Evolutionary conservation across 1,284 basidiomycete species (phyloP).

Genomic region (Leccinum angustisporum): DNA sequence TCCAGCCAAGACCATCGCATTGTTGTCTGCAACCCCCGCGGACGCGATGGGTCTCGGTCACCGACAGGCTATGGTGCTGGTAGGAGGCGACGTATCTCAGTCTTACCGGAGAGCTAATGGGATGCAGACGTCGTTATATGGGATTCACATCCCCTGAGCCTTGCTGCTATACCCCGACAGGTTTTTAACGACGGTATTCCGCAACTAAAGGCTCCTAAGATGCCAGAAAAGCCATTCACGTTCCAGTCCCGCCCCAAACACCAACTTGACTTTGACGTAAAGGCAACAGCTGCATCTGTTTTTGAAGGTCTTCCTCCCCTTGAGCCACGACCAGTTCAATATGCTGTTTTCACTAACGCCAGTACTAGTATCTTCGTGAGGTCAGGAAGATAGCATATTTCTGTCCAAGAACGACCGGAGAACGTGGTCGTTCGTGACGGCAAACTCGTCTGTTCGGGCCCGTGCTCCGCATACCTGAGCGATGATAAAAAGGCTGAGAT

Average conservation of each 20-base stretch:
- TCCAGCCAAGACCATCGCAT: slow-evolving; percentile 31
- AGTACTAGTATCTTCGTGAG: slow-evolving; percentile 13
- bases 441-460: slow-evolving; percentile 41
- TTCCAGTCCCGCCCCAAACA: slow-evolving; percentile 40
- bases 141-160: slow-evolving; percentile 54
- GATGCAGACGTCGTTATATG: slow-evolving; percentile 44
- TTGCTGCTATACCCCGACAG: slow-evolving; percentile 53
- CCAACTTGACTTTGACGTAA: slow-evolving; percentile 64
- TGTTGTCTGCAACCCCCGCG: slow-evolving; percentile 56
- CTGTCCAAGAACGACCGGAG: slow-evolving; percentile 25
- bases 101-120: neutral
- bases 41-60: slow-evolving; percentile 60
- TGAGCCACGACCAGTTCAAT: slow-evolving; percentile 32
- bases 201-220: slow-evolving; percentile 47
- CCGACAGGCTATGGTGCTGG: slow-evolving; percentile 46
- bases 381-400: slow-evolving; percentile 4
- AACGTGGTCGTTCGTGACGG: slow-evolving; percentile 48
- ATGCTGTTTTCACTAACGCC: slow-evolving; percentile 23
- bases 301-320: slow-evolving; percentile 70
- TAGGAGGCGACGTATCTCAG: slow-evolving; percentile 14
- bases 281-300: slow-evolving; percentile 49
- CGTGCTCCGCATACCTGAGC: slow-evolving; percentile 22
- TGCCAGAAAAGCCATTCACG: slow-evolving; percentile 33
- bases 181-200: slow-evolving; percentile 71
- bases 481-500: slow-evolving; percentile 21